Conservation (phyloP, 164 flowering plant genomes). For the Umbellularia californica region DNA sequence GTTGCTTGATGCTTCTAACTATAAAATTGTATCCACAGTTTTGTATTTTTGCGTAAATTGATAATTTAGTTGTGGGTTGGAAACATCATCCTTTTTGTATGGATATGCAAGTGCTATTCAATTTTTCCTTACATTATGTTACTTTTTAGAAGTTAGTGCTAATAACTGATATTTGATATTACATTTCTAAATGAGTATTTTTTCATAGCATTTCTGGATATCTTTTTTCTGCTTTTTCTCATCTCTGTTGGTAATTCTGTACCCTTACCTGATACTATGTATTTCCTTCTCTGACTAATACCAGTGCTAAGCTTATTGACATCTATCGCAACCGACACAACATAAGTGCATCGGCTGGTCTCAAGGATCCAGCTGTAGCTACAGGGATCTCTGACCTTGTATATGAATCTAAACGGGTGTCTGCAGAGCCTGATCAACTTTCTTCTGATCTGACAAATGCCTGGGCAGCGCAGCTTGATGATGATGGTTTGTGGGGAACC, state of each 20-base stretch:
- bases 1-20: no score
- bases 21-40: no score
- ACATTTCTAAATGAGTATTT: not conserved
- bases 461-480: slow-evolving; percentile 95
- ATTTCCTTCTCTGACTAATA: slow-evolving; percentile 6
- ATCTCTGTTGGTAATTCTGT: not conserved
- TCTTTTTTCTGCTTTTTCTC: not conserved
- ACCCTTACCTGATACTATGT: not conserved
- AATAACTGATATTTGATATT: not conserved
- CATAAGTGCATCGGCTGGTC: slow-evolving; percentile 82
- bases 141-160: not conserved
- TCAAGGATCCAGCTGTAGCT: slow-evolving; percentile 95
- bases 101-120: no score
- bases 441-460: slow-evolving; percentile 93
- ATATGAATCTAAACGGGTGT: slow-evolving; percentile 63
- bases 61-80: no score
- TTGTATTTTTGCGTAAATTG: no score
- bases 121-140: no score
- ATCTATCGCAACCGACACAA: slow-evolving; percentile 86
- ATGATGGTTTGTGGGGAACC: slow-evolving; percentile 77
- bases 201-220: not conserved
- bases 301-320: slow-evolving; percentile 92
- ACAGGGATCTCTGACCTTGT: slow-evolving; percentile 96
- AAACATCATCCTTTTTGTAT: no score
- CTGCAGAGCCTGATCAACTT: slow-evolving; percentile 56